Evolutionary conservation across 352 stramenopile species (phyloP), one percentile per base, ranked within the genome.

Genomic region (Phytopythium oedochilum): DNA sequence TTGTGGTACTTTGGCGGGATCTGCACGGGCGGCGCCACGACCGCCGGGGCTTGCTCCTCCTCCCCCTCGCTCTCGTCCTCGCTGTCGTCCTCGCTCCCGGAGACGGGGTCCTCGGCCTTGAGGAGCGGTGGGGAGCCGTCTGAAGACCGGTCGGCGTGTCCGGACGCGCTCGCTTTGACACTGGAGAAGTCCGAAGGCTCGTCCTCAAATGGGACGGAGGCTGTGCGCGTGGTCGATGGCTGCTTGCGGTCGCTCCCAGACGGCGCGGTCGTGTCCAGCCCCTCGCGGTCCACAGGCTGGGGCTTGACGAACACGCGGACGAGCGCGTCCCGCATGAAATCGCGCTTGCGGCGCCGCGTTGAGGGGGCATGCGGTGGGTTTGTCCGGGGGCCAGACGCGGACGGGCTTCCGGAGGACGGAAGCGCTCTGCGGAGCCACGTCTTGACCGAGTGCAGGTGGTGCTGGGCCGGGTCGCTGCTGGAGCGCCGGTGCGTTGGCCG

Each of bases 11-110:
- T 68, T 0, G 38, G 17, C 29, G 68, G 68, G 5, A 77, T 57
- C 26, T 68, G 44, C 17, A 77, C 68, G 8, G 68, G 68, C 45
- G 68, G 68, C 2, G 53, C 23, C 7, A 77, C 68, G 26, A 56
- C 61, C 22, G 61, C 48, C 15, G 56, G 32, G 2, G 15, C 31
- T 10, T 53, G 23, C 0, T 23, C 20, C 22, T 61, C 48, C 14
- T 65, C 60, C 5, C 57, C 36, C 0, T 62, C 62, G 3, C 31
- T 56, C 5, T 71, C 61, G 1, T 60, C 46, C 28, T 64, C 55
- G 26, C 20, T 49, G 18, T 60, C 23, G 44, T 36, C 44, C 15
- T 36, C 44, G 17, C 5, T 12, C 11, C 23, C 40, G 22, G 44
- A n/a, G n/a, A n/a, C 15, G 14, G 20, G 12, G 3, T 26, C 23